Base-by-base conservation (phyloP, 2,329 filamentous ascomycete species). In the Colletotrichum lentis region DNA sequence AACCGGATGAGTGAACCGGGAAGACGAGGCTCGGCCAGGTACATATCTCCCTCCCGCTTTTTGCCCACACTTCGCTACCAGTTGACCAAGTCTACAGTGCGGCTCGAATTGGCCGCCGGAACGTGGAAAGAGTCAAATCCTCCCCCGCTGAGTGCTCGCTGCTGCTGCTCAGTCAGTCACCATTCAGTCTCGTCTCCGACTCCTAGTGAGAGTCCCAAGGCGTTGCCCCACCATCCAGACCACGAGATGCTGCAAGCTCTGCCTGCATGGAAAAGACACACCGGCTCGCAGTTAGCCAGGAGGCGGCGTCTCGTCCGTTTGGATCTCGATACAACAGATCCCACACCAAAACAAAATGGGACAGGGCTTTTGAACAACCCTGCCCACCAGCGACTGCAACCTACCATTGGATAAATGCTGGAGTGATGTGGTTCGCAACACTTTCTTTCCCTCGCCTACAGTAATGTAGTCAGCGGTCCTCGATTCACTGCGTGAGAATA, bases 191-290 rank as follows among this genome's bases (percentile, higher is more conserved):
- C 7, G 6, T 50, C 20, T 7, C 8, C 2, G n/a, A n/a, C n/a
- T n/a, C n/a, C n/a, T n/a, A 35, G 2, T 35, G 44, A 47, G 27
- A 27, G 50, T 52, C 53, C 47, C 54, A 44, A 57, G 43, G 22
- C 46, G 35, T 18, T 39, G 67, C 63, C 64, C 67, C 63, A 67
- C 67, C 41, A 20, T 50, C 50, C 52, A 44, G 57, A 50, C 67
- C 67, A 67, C 57, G 67, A 58, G 63, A 67, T 69, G 63, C 56
- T 69, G 52, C 67, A 69, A 66, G 63, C 64, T 62, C 47, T 62
- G 58, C 39, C 47, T 62, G 50, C 55, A 55, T 68, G 63, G 62
- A 65, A 52, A 49, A 24, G 37, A 24, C 7, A 35, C 54, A 60
- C 61, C 49, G 65, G 65, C 62, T 62, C 62, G 52, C 56, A 67